phyloP scores from a whole-genome alignment of 2,329 filamentous ascomycete species.

The Ascocoryne sarcoides region DNA sequence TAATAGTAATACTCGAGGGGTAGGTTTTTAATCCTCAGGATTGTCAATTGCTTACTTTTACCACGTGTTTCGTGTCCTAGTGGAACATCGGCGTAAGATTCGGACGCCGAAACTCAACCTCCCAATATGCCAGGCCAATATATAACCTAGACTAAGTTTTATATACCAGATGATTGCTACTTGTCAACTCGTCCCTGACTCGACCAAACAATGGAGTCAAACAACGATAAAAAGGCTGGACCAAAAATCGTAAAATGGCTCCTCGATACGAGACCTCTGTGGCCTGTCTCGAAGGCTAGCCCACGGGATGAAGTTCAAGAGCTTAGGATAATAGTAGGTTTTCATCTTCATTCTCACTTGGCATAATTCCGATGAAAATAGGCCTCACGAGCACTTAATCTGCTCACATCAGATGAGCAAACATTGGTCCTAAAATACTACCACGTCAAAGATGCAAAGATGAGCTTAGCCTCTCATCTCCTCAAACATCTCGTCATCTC shows the following conservation, averaged over 20 bases:
- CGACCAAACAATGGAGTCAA: too few relatives aligned
- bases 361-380: constrained; percentile 22
- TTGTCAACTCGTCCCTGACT: too few relatives aligned
- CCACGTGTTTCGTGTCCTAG: too few relatives aligned
- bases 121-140: too few relatives aligned
- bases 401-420: constrained; percentile 48
- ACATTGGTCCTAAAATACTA: constrained; percentile 50
- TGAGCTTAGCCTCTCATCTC: constrained; percentile 63
- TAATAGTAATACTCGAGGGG: too few relatives aligned
- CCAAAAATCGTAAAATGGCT: constrained; percentile 48
- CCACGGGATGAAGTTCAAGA: constrained; percentile 30
- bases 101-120: too few relatives aligned
- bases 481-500: constrained; percentile 64
- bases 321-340: constrained; percentile 21
- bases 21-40: too few relatives aligned
- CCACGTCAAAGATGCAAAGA: constrained; percentile 63
- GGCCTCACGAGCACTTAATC: constrained; percentile 45
- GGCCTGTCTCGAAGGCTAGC: constrained; percentile 35
- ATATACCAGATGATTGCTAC: too few relatives aligned
- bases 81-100: too few relatives aligned
- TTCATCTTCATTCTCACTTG: background rate
- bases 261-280: constrained; percentile 50
- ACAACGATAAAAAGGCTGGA: too few relatives aligned
- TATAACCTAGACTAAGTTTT: too few relatives aligned
- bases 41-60: too few relatives aligned